A percentile compares a stretch with the other conserved stretches of the same genome.
Evolutionary conservation across 345 rosid genomes (phyloP).

Genomic region (Laguncularia racemosa): DNA sequence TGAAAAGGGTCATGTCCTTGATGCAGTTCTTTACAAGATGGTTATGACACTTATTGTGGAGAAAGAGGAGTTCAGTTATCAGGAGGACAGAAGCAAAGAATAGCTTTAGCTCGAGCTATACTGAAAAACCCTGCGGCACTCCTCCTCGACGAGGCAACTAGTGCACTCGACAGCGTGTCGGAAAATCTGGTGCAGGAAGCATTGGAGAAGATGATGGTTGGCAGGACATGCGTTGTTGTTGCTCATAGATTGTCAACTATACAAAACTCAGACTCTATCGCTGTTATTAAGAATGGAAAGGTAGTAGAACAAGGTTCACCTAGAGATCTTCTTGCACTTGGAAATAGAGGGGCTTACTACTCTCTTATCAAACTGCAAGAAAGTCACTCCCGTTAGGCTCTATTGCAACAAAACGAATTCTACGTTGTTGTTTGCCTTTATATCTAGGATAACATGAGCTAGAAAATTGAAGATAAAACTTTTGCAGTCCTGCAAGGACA

Average conservation of each 20-base stretch:
- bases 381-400: neutral
- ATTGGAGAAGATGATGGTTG: slow-evolving; percentile 34
- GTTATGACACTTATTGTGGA: slow-evolving; percentile 28
- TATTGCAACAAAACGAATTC: neutral
- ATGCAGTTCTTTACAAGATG: slow-evolving; percentile 26
- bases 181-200: slow-evolving; percentile 35
- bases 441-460: too few species aligned
- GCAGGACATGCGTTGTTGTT: slow-evolving; percentile 31
- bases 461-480: too few species aligned
- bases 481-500: too few species aligned
- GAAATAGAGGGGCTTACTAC: slow-evolving; percentile 24
- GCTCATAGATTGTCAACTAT: slow-evolving; percentile 37
- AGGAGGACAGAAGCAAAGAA: slow-evolving; percentile 45
- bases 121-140: slow-evolving; percentile 28
- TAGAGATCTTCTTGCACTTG: slow-evolving; percentile 15
- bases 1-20: neutral
- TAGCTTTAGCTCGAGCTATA: slow-evolving; percentile 33
- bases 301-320: slow-evolving; percentile 36
- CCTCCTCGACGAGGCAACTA: slow-evolving; percentile 33
- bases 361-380: slow-evolving; percentile 29
- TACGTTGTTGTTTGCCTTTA: too few species aligned
- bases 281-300: slow-evolving; percentile 33
- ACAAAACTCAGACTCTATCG: slow-evolving; percentile 25
- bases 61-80: slow-evolving; percentile 38
- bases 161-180: slow-evolving; percentile 31